phyloP scores from a whole-genome alignment of 2,329 filamentous ascomycete species.

The Fusarium equiseti region DNA sequence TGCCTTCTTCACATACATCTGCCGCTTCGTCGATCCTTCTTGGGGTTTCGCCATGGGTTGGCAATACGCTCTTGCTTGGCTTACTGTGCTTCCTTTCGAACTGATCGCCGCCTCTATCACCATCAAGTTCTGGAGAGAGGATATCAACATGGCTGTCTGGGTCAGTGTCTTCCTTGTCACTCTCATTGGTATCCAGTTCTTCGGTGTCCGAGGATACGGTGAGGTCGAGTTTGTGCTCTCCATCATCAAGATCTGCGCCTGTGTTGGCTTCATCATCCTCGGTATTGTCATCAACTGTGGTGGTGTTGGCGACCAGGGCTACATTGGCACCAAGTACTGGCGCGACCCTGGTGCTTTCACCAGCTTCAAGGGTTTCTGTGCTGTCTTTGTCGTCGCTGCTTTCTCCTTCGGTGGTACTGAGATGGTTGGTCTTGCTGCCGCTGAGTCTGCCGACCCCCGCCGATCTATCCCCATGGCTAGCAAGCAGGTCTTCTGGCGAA shows the following conservation, averaged over 20 bases:
- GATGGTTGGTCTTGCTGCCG: slow-evolving; percentile 80
- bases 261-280: slow-evolving; percentile 71
- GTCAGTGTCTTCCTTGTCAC: slow-evolving; percentile 83
- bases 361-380: slow-evolving; percentile 84
- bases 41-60: slow-evolving; percentile 97
- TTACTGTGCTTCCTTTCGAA: slow-evolving; percentile 84
- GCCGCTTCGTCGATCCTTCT: slow-evolving; percentile 89
- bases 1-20: slow-evolving; percentile 92
- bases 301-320: slow-evolving; percentile 77
- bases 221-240: slow-evolving; percentile 91
- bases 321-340: slow-evolving; percentile 86
- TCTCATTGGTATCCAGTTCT: slow-evolving; percentile 86
- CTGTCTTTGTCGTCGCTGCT: slow-evolving; percentile 78
- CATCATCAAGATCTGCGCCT: slow-evolving; percentile 86
- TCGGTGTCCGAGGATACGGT: slow-evolving; percentile 88
- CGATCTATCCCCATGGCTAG: slow-evolving; percentile 87
- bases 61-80: slow-evolving; percentile 94
- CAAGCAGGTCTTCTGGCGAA: slow-evolving; percentile 97
- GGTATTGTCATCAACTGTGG: slow-evolving; percentile 89
- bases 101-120: slow-evolving; percentile 89
- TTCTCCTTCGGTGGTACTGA: slow-evolving; percentile 83
- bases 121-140: slow-evolving; percentile 80
- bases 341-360: slow-evolving; percentile 82
- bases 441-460: slow-evolving; percentile 80
- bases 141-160: slow-evolving; percentile 77